Evolutionary conservation across 1,139 yeast genomes (phyloP).

Genomic region (Yamadazyma songkhlaensis): DNA sequence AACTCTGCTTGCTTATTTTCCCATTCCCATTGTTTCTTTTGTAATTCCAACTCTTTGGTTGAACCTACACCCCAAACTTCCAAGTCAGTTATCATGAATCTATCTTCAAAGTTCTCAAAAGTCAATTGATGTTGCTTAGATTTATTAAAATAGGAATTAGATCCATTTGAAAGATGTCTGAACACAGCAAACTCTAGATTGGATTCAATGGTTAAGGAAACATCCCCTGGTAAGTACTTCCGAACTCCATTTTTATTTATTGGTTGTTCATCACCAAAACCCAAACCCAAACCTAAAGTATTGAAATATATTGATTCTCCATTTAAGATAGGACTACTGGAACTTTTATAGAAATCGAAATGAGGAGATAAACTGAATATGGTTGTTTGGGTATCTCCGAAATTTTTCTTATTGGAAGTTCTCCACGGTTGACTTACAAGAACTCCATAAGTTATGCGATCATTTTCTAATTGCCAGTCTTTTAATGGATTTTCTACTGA

Average conservation of each 20-base stretch:
- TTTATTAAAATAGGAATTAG: conserved; percentile 24
- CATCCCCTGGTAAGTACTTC: conserved; percentile 57
- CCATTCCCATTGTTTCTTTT: conserved; percentile 83
- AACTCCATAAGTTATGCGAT: conserved; percentile 57
- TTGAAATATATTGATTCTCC: conserved; percentile 57
- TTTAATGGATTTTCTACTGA: conserved; percentile 26
- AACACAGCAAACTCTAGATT: conserved; percentile 79
- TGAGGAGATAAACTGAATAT: conserved; percentile 67
- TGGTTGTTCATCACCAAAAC: conserved; percentile 73
- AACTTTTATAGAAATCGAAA: conserved; percentile 52
- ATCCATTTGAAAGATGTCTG: conserved; percentile 49
- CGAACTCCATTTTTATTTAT: conserved; percentile 40
- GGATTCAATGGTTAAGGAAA: conserved; percentile 74
- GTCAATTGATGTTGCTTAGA: conserved; percentile 20
- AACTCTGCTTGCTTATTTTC: conserved; percentile 83
- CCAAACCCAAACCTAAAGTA: conserved; percentile 73
- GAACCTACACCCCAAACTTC: conserved; percentile 95
- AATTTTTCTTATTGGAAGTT: conserved; percentile 64
- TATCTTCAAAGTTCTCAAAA: conserved; percentile 57
- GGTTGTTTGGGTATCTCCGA: conserved; percentile 58
- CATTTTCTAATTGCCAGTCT: conserved; percentile 35
- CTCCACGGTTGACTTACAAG: conserved; percentile 74
- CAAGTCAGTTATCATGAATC: conserved; percentile 68
- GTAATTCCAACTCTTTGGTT: conserved; percentile 71
- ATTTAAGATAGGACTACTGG: conserved; percentile 25